These are phyloP conservation scores for Emmonsiellopsis sp. DNA, from an alignment of 2,329 filamentous ascomycete genomes.

Conservation along the genomic window DNA sequence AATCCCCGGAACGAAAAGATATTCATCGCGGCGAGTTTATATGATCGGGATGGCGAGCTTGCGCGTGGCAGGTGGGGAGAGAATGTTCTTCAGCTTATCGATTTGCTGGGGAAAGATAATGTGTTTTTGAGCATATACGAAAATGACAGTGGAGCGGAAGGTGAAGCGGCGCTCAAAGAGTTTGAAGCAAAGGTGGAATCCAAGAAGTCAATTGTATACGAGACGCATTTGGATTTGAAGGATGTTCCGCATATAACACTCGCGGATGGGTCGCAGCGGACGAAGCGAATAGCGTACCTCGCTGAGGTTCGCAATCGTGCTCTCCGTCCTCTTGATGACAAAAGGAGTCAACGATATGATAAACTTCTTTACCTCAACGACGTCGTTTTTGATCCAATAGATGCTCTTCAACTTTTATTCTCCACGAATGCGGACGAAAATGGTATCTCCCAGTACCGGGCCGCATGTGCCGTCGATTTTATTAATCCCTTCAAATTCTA, in stretches of 20 bases:
- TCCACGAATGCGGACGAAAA: constrained; percentile 47
- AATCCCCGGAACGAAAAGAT: constrained; percentile 55
- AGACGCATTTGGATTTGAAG: constrained; percentile 49
- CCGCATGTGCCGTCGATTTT: constrained; percentile 68
- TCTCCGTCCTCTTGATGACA: constrained; percentile 51
- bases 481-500: constrained; percentile 67
- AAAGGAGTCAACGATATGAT: constrained; percentile 39
- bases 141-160: constrained; percentile 54
- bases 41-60: constrained; percentile 53
- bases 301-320: constrained; percentile 65
- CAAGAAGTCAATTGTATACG: constrained; percentile 49
- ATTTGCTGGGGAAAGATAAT: constrained; percentile 58
- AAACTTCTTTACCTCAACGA: constrained; percentile 59
- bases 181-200: constrained; percentile 45
- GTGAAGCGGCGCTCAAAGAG: constrained; percentile 44
- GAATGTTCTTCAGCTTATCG: constrained; percentile 51
- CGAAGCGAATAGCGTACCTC: constrained; percentile 66
- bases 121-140: constrained; percentile 67
- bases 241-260: constrained; percentile 51
- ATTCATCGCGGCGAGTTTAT: constrained; percentile 65
- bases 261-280: constrained; percentile 52
- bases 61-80: constrained; percentile 57
- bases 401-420: constrained; percentile 53
- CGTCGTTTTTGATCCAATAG: constrained; percentile 52
- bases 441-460: constrained; percentile 53